A percentile compares a stretch with the other conserved stretches of the same genome.
phyloP scores from a whole-genome alignment of 2,329 filamentous ascomycete genomes.

The Pyrenochaeta sp. region DNA sequence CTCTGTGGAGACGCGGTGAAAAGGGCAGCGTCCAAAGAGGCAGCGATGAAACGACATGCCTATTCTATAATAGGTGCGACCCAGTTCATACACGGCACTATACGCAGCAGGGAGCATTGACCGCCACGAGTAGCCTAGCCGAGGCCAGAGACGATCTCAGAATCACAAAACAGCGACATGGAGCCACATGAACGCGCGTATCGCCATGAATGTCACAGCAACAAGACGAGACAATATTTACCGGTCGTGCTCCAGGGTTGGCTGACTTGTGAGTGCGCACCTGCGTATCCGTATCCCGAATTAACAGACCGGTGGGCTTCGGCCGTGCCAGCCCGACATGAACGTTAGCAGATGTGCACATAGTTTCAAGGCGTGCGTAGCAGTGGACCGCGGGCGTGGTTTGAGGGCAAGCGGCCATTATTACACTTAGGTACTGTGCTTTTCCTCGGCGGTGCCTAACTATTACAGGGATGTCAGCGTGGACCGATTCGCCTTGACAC shows the following conservation, averaged over 20 bases:
- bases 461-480: constrained; percentile 19
- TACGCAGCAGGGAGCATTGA: constrained; percentile 3
- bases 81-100: constrained; percentile 9
- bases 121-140: not conserved
- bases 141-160: constrained; percentile 7
- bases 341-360: constrained; percentile 31
- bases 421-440: no score
- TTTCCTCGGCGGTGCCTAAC: constrained; percentile 36
- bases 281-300: constrained; percentile 19
- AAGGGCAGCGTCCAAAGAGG: constrained; percentile 5
- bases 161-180: constrained; percentile 14
- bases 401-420: no score
- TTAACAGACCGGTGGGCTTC: constrained; percentile 23
- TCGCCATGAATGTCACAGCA: constrained; percentile 16
- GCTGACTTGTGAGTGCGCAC: constrained; percentile 13
- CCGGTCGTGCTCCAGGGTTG: constrained; percentile 22
- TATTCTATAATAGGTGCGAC: constrained; percentile 11
- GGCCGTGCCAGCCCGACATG: constrained; percentile 17
- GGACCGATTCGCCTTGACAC: constrained; percentile 14
- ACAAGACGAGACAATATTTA: constrained; percentile 14
- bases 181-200: constrained; percentile 28
- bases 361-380: constrained; percentile 43
- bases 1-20: no score
- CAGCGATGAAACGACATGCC: not conserved
- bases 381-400: constrained; percentile 25